Conservation (phyloP, 148 eudicot species). For the Amaranthus hypochondriacus region DNA sequence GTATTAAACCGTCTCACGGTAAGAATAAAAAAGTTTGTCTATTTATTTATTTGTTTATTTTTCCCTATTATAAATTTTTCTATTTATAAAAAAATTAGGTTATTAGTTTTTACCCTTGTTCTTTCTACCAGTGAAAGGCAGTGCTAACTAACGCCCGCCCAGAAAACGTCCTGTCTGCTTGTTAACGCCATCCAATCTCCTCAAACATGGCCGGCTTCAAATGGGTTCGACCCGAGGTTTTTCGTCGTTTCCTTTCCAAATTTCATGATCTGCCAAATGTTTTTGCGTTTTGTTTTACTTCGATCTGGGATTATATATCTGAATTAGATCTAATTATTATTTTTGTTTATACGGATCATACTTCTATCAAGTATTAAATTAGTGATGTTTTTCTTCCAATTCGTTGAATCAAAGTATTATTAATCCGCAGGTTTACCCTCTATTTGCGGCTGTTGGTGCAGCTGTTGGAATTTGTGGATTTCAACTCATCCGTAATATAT, state of each 20-base stretch:
- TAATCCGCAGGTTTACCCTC: slow-evolving; percentile 52
- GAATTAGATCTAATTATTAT: slow-evolving; percentile 22
- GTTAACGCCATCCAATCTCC: not conserved
- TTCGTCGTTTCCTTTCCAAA: not conserved
- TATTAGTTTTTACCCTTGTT: too few species aligned
- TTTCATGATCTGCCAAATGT: not conserved
- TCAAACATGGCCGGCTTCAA: slow-evolving; percentile 26
- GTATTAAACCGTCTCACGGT: too few species aligned
- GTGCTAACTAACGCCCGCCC: too few species aligned
- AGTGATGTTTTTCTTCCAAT: not conserved
- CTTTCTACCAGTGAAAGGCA: too few species aligned
- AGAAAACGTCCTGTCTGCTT: slow-evolving; percentile 22
- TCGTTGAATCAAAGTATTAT: too few species aligned
- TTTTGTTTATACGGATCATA: not conserved
- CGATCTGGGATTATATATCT: not conserved
- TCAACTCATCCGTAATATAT: slow-evolving; percentile 69
- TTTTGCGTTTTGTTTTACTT: not conserved
- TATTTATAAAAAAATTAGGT: too few species aligned
- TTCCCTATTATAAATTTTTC: too few species aligned
- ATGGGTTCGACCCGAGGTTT: slow-evolving; percentile 87
- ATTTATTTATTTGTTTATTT: too few species aligned
- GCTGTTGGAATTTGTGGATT: slow-evolving; percentile 78
- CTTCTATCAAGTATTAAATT: not conserved
- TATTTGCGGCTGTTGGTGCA: slow-evolving; percentile 66
- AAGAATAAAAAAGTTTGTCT: too few species aligned